These are phyloP conservation scores for Camellia sinensis DNA, from an alignment of 148 eudicot species.

Conservation along the genomic window DNA sequence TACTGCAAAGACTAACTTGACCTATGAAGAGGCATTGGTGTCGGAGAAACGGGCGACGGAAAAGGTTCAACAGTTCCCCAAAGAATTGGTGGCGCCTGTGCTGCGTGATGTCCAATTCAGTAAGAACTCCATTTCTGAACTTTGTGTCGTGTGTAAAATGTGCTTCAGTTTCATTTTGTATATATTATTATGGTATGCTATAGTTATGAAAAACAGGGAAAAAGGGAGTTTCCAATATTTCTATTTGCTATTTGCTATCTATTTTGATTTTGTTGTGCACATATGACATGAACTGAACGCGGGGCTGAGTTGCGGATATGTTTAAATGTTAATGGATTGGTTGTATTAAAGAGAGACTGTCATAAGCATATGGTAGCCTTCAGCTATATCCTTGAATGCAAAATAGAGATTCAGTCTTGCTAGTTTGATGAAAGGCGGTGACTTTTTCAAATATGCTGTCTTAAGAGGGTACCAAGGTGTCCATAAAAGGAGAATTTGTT, in stretches of 20 bases:
- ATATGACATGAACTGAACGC: neutral
- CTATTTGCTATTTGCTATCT: neutral
- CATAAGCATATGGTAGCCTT: neutral
- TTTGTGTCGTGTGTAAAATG: neutral
- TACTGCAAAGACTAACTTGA: constrained; percentile 75
- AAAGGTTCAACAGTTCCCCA: constrained; percentile 74
- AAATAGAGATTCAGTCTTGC: neutral
- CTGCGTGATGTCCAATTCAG: constrained; percentile 80
- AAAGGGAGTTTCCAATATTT: neutral
- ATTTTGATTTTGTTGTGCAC: neutral
- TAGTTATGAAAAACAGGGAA: neutral
- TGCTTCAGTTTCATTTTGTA: neutral
- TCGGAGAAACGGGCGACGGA: constrained; percentile 76
- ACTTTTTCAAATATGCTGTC: neutral
- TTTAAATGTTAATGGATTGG: neutral
- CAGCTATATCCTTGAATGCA: neutral
- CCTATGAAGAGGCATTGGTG: constrained; percentile 89
- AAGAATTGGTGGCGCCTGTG: constrained; percentile 62
- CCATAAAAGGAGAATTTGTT: neutral
- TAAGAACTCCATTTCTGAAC: constrained; percentile 28
- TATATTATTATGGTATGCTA: neutral
- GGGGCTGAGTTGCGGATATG: neutral
- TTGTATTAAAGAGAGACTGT: neutral
- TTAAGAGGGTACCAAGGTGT: neutral
- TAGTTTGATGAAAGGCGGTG: neutral